Percentiles rank a stretch among this genome's conserved stretches.
phyloP scores from a whole-genome alignment of 148 eudicot genomes.

The Dysphania ambrosioides region DNA sequence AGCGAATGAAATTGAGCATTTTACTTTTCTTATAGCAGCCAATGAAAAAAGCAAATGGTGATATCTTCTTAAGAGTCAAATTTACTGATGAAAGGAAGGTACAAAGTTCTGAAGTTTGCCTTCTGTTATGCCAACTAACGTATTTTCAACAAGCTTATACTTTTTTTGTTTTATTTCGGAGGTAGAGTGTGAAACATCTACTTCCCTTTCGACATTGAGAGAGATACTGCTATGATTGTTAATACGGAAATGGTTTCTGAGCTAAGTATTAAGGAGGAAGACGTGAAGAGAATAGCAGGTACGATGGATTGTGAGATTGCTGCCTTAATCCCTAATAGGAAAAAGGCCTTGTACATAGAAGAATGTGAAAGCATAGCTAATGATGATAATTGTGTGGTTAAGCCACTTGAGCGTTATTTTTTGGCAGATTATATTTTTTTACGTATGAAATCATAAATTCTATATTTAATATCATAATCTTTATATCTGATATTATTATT shows the following conservation, averaged over 20 bases:
- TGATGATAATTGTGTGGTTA: conserved; percentile 16
- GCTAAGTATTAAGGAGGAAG: conserved; percentile 65
- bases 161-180: conserved; percentile 29
- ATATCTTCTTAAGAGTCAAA: conserved; percentile 60
- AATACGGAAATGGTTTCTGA: conserved; percentile 82
- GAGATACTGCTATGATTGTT: conserved; percentile 66
- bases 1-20: conserved; percentile 39
- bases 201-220: conserved; percentile 72
- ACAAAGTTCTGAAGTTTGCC: not conserved
- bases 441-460: too few relatives aligned
- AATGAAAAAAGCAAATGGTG: conserved; percentile 48
- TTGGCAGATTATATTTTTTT: conserved; percentile 38
- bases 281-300: conserved; percentile 67
- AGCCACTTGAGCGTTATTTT: conserved; percentile 24
- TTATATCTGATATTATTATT: too few relatives aligned
- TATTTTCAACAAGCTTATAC: not conserved
- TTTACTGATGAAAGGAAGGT: conserved; percentile 74
- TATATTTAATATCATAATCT: too few relatives aligned
- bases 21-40: conserved; percentile 42
- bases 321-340: conserved; percentile 63
- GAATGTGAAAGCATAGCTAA: conserved; percentile 12
- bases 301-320: conserved; percentile 70
- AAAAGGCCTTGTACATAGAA: conserved; percentile 19
- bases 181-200: conserved; percentile 71
- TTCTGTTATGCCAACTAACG: not conserved